Evolutionary conservation across 2,329 filamentous ascomycete genomes (phyloP).

Genomic region (Simplicillium sp.): DNA sequence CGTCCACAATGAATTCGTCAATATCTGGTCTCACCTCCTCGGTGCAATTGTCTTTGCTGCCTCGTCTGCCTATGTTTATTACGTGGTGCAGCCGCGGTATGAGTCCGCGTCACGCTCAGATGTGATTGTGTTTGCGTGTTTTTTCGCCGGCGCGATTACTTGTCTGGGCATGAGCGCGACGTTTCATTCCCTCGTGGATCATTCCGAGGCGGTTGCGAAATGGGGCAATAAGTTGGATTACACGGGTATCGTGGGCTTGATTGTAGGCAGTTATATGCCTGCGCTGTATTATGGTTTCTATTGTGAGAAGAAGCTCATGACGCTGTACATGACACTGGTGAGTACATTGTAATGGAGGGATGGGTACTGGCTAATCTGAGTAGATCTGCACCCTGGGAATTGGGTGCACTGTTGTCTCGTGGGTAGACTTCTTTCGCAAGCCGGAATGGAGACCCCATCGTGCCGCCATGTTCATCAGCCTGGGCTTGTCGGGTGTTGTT

Average conservation of each 20-base stretch:
- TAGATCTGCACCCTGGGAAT: conserved; percentile 70
- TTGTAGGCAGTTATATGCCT: conserved; percentile 85
- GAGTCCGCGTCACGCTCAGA: conserved; percentile 51
- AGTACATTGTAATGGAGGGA: conserved; percentile 16
- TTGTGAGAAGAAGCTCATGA: conserved; percentile 56
- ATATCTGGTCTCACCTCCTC: conserved; percentile 55
- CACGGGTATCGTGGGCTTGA: conserved; percentile 82
- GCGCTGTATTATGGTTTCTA: conserved; percentile 82
- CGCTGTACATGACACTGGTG: conserved; percentile 67
- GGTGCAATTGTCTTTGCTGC: conserved; percentile 53
- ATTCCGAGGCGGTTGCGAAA: conserved; percentile 66
- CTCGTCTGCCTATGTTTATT: conserved; percentile 43
- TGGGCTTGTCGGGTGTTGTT: conserved; percentile 75
- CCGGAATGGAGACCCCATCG: conserved; percentile 78
- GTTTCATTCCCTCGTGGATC: conserved; percentile 79
- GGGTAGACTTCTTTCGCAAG: conserved; percentile 75
- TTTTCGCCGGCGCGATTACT: conserved; percentile 63
- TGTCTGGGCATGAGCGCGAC: conserved; percentile 77
- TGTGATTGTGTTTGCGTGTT: conserved; percentile 65
- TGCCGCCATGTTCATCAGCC: conserved; percentile 78
- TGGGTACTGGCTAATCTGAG: neutral
- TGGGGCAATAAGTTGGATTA: conserved; percentile 95
- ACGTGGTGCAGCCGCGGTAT: conserved; percentile 55
- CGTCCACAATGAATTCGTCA: conserved; percentile 53
- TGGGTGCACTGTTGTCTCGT: conserved; percentile 68